Base-by-base conservation (phyloP, 2,329 filamentous ascomycete genomes). In the Myriosclerotinia scirpicola region DNA sequence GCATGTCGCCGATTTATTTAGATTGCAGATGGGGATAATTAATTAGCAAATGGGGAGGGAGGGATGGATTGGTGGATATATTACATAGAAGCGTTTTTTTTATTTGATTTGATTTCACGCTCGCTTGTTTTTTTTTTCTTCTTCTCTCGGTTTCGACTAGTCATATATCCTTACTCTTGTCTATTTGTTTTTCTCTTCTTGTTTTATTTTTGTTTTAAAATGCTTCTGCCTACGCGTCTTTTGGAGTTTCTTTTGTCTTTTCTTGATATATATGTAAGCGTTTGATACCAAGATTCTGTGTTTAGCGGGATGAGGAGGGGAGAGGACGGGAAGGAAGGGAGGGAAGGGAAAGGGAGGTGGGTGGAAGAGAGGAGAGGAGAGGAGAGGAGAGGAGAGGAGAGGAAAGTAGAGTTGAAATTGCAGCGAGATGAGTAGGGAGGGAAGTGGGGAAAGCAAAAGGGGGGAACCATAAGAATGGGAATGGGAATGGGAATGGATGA, bases 211-310 rank as follows among this genome's bases (percentile, higher is more conserved):
- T 3, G 17, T 30, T 8, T 48, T 48, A 26, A 15, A 22, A n/a
- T 36, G 5, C 4, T n/a, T 54, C 15, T 30, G 15, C 17, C 40
- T 7, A 34, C 30, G 4, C 22, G 12, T 36, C 15, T 12, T 34
- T 22, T 50, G 30, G 30, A 4, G 30, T 26, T 17, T 8, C n/a
- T 7, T 8, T 15, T 17, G 22, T 38, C n/a, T 46, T 36, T 54
- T 17, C 34, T 62, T 36, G 26, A 34, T 3, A 42, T 38, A 64
- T 40, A 62, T 3, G 30, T 26, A 48, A 30, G 50, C 40, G 38
- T 64, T 64, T 58, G 61, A 64, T 64, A 56, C 50, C 61, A 64
- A n/a, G n/a, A 36, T 56, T 63, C 14, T 53, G 36, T 58, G 26
- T 56, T 48, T 26, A 54, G 38, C 15, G 17, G 5, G 11, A 54